Base-by-base conservation (phyloP, 2,329 filamentous ascomycete genomes). In the Penicillium fuscoglaucum region DNA sequence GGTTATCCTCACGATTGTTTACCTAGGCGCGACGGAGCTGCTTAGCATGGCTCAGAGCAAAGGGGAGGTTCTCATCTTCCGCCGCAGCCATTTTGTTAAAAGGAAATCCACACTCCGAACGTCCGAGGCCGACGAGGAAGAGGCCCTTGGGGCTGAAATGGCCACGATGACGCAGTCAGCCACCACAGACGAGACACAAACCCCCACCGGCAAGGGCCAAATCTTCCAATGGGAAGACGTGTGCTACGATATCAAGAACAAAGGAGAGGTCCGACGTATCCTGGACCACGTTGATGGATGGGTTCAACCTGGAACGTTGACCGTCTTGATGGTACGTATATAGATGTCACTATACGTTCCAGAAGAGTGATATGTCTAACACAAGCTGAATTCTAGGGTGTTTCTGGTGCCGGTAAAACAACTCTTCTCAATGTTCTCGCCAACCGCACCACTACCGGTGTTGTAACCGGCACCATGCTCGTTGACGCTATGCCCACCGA, bases 221-320 rank as follows among this genome's bases (percentile, higher is more conserved):
- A 84, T 91, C 56, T 93, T 95, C 78, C 88, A 90, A 67, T 96
- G 91, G 91, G 83, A 86, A 62, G 82, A 91, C 64, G 86, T 96
- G 0, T 90, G 86, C 74, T 96, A 90, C 66, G 86, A 90, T 58
- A 87, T 91, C 71, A 83, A 84, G 64, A 90, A 95, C 74, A 93
- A 93, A 77, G 80, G 81, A 8, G 85, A 91, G 65, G 76, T 80
- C 1, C 83, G 90, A 10, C 84, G 87, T 33, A 87, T 96, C 64
- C 79, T 96, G 60, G 87, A 96, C 66, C 80, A 93, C 61, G 89
- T 96, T 13, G 88, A 93, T 66, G 92, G 91, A 26, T 96, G 90
- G 89, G 91, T 96, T 55, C 92, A 93, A 76, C 91, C 92, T 5
- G 91, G 92, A 57, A 95, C 90, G 7, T 70, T 96, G 51, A 96